Percentiles rank a stretch among this genome's conserved stretches.
Evolutionary conservation across 371 early-diverging fungal species (phyloP).

Genomic region (Mortierella sp.): DNA sequence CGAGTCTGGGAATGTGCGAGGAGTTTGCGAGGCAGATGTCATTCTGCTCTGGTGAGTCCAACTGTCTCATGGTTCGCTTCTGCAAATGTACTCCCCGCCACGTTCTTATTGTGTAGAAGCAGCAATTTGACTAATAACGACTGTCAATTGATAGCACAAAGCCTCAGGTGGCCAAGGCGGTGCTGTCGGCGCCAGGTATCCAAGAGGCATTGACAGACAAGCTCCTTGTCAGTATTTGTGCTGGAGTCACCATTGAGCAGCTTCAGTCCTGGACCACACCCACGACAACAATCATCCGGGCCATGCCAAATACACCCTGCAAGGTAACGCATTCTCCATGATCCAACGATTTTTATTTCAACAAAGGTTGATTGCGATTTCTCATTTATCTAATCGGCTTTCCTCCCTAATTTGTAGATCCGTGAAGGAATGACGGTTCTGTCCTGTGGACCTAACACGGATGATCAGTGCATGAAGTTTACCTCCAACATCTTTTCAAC

Average conservation of each 20-base stretch:
- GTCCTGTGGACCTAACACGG: conserved; percentile 45
- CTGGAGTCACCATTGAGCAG: conserved; percentile 61
- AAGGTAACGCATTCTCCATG: conserved; percentile 35
- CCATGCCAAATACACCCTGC: conserved; percentile 70
- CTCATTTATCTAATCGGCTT: too few relatives aligned
- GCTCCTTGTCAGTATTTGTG: conserved; percentile 59
- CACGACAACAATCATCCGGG: conserved; percentile 59
- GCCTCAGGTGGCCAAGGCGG: conserved; percentile 59
- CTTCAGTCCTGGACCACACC: conserved; percentile 58
- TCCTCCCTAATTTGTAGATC: conserved; percentile 37
- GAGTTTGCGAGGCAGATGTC: conserved; percentile 52
- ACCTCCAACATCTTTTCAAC: conserved; percentile 59
- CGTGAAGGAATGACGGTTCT: conserved; percentile 67
- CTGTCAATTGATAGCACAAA: conserved; percentile 44
- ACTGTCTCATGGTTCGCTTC: neutral
- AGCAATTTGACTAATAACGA: neutral
- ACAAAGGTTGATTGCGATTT: neutral
- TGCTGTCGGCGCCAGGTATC: conserved; percentile 56
- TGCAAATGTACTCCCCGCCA: neutral
- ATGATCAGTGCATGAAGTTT: conserved; percentile 47
- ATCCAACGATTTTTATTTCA: neutral
- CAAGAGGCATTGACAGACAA: conserved; percentile 55
- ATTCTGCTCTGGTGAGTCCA: conserved; percentile 57
- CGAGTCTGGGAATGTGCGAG: conserved; percentile 50
- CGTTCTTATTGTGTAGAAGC: neutral